These are phyloP conservation scores for Pseudocercospora musae DNA, from an alignment of 2,329 filamentous ascomycete species.

Conservation along the genomic window DNA sequence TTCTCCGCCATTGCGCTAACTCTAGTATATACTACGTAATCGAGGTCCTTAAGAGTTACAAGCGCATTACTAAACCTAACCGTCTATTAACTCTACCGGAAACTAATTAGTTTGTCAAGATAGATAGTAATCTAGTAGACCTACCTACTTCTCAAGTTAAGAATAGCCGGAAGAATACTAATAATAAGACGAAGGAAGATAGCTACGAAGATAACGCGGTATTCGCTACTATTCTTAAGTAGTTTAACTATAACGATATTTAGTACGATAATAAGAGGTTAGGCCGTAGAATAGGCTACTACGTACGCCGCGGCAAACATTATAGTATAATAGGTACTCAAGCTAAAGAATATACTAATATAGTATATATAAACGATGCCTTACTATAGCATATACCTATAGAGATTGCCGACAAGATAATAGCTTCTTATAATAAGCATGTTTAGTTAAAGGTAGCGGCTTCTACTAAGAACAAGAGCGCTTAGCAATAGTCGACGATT, in stretches of 20 bases:
- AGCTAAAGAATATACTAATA: not conserved
- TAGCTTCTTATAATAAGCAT: not conserved
- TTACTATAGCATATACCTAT: not conserved
- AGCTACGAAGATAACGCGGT: not conserved
- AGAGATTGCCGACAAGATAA: not conserved
- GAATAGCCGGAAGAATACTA: not conserved
- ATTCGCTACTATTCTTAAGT: not conserved
- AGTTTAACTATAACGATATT: not conserved
- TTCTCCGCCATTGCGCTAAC: no score
- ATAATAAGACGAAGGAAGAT: not conserved
- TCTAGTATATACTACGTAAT: no score
- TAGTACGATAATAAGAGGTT: not conserved
- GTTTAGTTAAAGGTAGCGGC: not conserved
- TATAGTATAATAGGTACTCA: not conserved
- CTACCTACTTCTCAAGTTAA: not conserved
- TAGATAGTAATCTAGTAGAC: not conserved
- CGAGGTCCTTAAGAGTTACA: no score
- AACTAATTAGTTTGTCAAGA: not conserved
- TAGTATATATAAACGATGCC: not conserved
- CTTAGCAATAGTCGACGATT: no score
- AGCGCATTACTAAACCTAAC: no score
- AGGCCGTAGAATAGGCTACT: not conserved
- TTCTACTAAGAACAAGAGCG: no score
- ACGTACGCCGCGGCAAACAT: not conserved
- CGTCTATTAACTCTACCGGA: not conserved